Conservation (phyloP, 179 eudicot genomes). For the Camellia oleifera region DNA sequence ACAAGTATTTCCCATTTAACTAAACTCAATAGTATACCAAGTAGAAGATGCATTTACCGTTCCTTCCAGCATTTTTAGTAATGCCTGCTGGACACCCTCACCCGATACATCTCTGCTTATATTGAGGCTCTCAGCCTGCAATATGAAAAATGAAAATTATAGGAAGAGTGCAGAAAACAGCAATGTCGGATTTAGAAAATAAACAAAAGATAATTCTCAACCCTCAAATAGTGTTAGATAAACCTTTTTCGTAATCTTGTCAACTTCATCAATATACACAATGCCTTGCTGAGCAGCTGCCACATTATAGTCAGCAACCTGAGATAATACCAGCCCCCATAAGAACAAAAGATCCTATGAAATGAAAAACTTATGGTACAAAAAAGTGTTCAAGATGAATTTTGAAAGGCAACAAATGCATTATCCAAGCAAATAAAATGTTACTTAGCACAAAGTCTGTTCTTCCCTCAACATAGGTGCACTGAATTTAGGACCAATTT, state of each 20-base stretch:
- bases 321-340: slow-evolving; percentile 13
- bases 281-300: slow-evolving; percentile 99
- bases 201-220: not conserved
- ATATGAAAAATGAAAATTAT: not conserved
- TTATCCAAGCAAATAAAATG: not conserved
- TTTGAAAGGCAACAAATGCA: not conserved
- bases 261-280: slow-evolving; percentile 98
- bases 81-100: slow-evolving; percentile 98
- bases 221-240: not conserved
- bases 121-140: slow-evolving; percentile 89
- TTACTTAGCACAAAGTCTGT: not conserved
- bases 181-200: not conserved
- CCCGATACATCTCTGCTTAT: slow-evolving; percentile 98
- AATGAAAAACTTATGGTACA: not conserved
- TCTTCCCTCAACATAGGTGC: not conserved
- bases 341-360: not conserved
- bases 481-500: not conserved
- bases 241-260: slow-evolving; percentile 99
- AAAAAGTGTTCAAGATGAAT: not conserved
- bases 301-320: slow-evolving; percentile 97
- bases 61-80: slow-evolving; percentile 97
- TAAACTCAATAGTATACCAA: not conserved
- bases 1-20: not conserved
- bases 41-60: slow-evolving; percentile 48
- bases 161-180: not conserved